Percentiles rank a stretch among this genome's conserved stretches.
These are phyloP conservation scores for Fusarium temperatum DNA, from an alignment of 2,329 filamentous ascomycete species.

Conservation along the genomic window DNA sequence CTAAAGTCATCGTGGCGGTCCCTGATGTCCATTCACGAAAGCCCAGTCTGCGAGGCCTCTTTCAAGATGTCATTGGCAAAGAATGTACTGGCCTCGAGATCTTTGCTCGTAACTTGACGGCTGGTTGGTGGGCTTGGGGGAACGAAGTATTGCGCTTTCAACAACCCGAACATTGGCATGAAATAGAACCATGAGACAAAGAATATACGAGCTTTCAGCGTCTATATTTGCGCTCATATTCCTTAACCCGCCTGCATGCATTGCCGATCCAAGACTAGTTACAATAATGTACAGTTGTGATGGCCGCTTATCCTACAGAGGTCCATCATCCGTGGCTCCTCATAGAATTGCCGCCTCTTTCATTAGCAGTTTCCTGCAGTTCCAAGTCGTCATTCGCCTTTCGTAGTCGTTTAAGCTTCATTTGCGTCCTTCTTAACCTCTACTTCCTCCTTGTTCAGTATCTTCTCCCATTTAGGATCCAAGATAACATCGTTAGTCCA, in stretches of 20 bases:
- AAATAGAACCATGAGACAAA: constrained; percentile 18
- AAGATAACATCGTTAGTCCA: constrained; percentile 64
- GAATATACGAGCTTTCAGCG: constrained; percentile 30
- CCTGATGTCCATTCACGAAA: constrained; percentile 84
- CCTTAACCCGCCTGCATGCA: constrained; percentile 33
- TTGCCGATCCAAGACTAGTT: constrained; percentile 38
- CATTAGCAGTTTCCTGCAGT: constrained; percentile 33
- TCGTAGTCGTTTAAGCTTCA: constrained; percentile 31
- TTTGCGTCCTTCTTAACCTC: constrained; percentile 38
- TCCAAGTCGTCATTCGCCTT: constrained; percentile 10
- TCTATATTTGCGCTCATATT: constrained; percentile 38
- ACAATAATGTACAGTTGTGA: constrained; percentile 47
- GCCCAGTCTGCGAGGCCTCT: constrained; percentile 71
- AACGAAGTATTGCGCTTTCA: constrained; percentile 79
- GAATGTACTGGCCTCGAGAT: constrained; percentile 73
- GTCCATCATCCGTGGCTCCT: constrained; percentile 13
- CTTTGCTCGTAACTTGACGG: constrained; percentile 78
- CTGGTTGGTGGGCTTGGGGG: constrained; percentile 83
- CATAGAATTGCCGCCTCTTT: constrained; percentile 28
- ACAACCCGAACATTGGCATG: constrained; percentile 60
- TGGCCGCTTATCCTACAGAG: constrained; percentile 44
- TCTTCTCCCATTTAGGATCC: constrained; percentile 58
- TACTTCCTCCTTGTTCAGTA: constrained; percentile 41
- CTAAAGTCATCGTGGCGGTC: constrained; percentile 72
- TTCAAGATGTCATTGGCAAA: constrained; percentile 62